Evolutionary conservation across 768 basidiomycete genomes (phyloP).

Genomic region (Mycena olivaceomarginata): DNA sequence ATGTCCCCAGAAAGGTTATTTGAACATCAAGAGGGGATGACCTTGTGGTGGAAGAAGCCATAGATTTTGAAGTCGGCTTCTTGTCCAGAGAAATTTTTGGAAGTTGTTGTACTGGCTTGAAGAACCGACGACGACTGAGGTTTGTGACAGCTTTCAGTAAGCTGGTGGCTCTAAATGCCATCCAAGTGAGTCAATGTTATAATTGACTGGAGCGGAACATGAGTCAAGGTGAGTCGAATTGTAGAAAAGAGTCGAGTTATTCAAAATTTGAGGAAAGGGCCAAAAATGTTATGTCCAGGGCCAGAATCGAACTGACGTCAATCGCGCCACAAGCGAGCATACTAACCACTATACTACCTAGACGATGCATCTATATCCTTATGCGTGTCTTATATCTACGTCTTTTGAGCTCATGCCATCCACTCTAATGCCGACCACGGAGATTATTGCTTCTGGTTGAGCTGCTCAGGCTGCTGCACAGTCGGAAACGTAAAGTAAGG

Average conservation of each 20-base stretch:
- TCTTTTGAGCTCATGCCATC: background rate
- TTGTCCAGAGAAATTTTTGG: background rate
- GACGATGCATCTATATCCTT: slow-evolving; percentile 3
- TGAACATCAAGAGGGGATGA: slow-evolving; percentile 60
- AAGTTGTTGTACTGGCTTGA: background rate
- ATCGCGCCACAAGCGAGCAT: slow-evolving; percentile 45
- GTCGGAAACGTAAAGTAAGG: no score
- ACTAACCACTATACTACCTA: slow-evolving; percentile 49
- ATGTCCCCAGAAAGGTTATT: slow-evolving; percentile 88
- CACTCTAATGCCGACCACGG: background rate
- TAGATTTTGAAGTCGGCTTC: background rate
- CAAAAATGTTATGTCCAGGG: slow-evolving; percentile 41
- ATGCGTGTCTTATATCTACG: background rate
- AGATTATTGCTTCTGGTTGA: no score
- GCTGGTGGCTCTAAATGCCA: slow-evolving; percentile 23
- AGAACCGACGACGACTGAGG: background rate
- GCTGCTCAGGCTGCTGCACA: no score
- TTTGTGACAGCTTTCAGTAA: slow-evolving; percentile 18
- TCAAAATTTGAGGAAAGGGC: background rate
- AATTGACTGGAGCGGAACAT: slow-evolving; percentile 11
- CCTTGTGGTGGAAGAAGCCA: slow-evolving; percentile 1
- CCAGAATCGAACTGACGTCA: slow-evolving; percentile 45
- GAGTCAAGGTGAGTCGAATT: background rate
- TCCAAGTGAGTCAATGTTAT: slow-evolving; percentile 12
- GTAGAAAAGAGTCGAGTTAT: no score